phyloP scores from a whole-genome alignment of 176 grass and related monocot genomes.

The Carex kokanica region DNA sequence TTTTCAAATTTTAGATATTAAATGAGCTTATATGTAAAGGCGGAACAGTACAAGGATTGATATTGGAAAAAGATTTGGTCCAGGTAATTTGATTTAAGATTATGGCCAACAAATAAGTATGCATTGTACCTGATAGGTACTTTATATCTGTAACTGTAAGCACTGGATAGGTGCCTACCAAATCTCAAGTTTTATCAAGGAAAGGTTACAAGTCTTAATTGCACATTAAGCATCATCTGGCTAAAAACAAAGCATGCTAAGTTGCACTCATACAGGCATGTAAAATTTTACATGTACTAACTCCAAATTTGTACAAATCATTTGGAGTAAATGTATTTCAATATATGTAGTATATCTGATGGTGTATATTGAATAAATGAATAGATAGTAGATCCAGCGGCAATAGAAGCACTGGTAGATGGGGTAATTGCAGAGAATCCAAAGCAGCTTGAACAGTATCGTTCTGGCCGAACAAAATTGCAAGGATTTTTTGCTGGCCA shows the following conservation, averaged over 20 bases:
- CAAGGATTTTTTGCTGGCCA: slow-evolving; percentile 90
- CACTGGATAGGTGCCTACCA: neutral
- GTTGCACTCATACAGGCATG: neutral
- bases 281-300: neutral
- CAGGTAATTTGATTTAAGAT: slow-evolving; percentile 48
- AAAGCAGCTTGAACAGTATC: slow-evolving; percentile 81
- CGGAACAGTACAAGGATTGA: slow-evolving; percentile 67
- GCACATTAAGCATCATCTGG: neutral
- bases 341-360: neutral
- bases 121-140: neutral
- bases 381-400: slow-evolving; percentile 74
- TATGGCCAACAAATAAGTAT: slow-evolving; percentile 23
- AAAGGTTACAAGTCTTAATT: neutral
- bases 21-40: slow-evolving; percentile 76
- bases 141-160: neutral
- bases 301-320: neutral
- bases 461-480: slow-evolving; percentile 72
- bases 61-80: slow-evolving; percentile 91
- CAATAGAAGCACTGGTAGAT: slow-evolving; percentile 78
- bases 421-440: slow-evolving; percentile 70
- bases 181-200: neutral
- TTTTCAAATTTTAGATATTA: slow-evolving; percentile 56
- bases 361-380: slow-evolving; percentile 1
- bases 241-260: neutral
- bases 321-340: neutral